Evolutionary conservation across 2,329 filamentous ascomycete genomes (phyloP), one percentile per base, ranked within the genome.

Genomic region (Sporothrix humicola): DNA sequence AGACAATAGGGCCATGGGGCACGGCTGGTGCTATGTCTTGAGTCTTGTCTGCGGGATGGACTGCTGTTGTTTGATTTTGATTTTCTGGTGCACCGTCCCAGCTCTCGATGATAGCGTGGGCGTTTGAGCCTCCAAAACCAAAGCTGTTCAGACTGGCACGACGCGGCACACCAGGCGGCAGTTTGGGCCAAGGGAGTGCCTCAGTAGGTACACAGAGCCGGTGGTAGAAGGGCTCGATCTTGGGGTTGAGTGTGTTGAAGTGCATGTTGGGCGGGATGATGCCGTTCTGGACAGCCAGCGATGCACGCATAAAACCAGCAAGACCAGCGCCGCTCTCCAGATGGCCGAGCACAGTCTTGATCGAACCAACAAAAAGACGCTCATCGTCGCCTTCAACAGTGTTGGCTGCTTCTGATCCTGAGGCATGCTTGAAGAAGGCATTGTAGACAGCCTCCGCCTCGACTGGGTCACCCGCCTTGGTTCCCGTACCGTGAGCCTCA

Each of bases 251-350:
- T 1, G 76, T 78, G 1, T 82, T 73, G 46, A 86, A 79, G 56
- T 84, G 83, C 8, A 85, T 78, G 71, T 86, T 86, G 0, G 84
- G 83, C 0, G 83, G 82, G 1, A 87, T 76, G 0, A 74, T 74
- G 8, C 78, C 79, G 48, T 85, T 78, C 68, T 83, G 81, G 77
- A 87, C 80, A 58, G 81, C 79, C 37, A 84, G 78, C 0, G 85
- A 76, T 0, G 83, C 81, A 76, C 85, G 86, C 23, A 88, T 79
- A 8, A 87, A 71, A 8, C 84, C 84, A 0, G 86, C 85, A 17
- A 88, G 77, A 0, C 86, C 86, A 2, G 85, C 85, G 0, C 84
- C 82, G 9, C 84, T 84, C 77, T 88, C 86, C 0, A 83, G 84
- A 75, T 88, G 86, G 20, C 86, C 86, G 46, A 85, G 80, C 2